Percentiles rank a stretch among this genome's conserved stretches.
Evolutionary conservation across 2,329 filamentous ascomycete genomes (phyloP).

Genomic region (Zasmidium citrigriseum): DNA sequence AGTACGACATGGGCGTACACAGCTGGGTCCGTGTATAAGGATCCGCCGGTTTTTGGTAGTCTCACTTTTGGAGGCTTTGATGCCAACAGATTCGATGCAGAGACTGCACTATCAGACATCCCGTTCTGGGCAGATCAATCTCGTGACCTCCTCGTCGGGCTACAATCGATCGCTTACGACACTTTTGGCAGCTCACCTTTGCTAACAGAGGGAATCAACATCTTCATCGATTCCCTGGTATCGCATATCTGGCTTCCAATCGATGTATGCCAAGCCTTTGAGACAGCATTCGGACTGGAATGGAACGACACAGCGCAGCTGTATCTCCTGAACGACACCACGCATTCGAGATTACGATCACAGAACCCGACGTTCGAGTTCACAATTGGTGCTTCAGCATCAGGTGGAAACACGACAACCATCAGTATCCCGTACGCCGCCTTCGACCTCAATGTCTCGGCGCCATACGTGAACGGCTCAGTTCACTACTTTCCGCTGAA

Average conservation of each 20-base stretch:
- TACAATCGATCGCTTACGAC: conserved; percentile 28
- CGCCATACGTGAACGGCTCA: conserved; percentile 15
- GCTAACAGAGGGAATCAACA: conserved; percentile 17
- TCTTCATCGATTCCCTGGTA: conserved; percentile 43
- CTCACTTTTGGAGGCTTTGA: conserved; percentile 45
- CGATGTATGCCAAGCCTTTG: conserved; percentile 42
- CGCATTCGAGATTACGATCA: conserved; percentile 35
- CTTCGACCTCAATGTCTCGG: conserved; percentile 30
- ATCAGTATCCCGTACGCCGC: conserved; percentile 32
- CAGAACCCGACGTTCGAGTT: conserved; percentile 41
- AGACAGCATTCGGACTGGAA: conserved; percentile 41
- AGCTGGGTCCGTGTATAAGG: conserved; percentile 30
- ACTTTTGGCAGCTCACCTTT: conserved; percentile 25
- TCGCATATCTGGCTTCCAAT: conserved; percentile 44
- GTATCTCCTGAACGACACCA: conserved; percentile 43
- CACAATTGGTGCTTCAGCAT: conserved; percentile 21
- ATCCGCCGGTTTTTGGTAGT: conserved; percentile 31
- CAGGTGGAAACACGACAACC: conserved; percentile 7
- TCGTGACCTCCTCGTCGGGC: conserved; percentile 26
- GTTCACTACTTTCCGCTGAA: conserved; percentile 29
- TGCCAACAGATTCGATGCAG: conserved; percentile 37
- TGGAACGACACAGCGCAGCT: conserved; percentile 40
- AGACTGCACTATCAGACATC: conserved; percentile 22
- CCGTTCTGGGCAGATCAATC: conserved; percentile 30
- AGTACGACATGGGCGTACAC: conserved; percentile 28